Conservation (phyloP, 805 yeast species). For the Yamadazyma olivae region DNA sequence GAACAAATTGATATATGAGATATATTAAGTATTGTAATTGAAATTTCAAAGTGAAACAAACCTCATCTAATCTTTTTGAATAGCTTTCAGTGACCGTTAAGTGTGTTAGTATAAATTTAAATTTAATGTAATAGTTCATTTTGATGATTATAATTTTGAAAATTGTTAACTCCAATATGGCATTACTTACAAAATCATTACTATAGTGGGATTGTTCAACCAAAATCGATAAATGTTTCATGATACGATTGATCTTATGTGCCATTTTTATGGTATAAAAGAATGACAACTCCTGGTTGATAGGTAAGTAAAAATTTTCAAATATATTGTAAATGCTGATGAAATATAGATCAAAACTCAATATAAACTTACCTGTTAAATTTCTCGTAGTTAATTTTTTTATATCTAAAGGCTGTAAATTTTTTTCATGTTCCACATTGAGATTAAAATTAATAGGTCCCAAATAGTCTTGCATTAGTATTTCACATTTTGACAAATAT, state of each 20-base stretch:
- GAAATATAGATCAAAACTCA: conserved; percentile 21
- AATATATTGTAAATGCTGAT: conserved; percentile 39
- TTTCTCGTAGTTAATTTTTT: background rate
- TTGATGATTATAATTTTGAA: background rate
- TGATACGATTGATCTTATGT: background rate
- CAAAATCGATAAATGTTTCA: background rate
- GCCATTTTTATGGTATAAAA: conserved; percentile 28
- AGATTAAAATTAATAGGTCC: background rate
- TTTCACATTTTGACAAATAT: conserved; percentile 1
- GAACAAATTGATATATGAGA: background rate
- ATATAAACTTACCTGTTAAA: background rate
- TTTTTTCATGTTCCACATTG: background rate
- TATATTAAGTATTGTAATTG: background rate
- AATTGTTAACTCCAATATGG: background rate
- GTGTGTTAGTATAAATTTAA: conserved; percentile 1
- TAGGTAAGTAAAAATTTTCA: conserved; percentile 28
- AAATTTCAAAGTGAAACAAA: background rate
- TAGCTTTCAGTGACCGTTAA: background rate
- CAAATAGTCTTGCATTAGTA: background rate
- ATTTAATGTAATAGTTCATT: background rate
- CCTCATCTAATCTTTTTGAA: background rate
- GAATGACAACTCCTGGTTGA: conserved; percentile 28
- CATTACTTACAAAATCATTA: background rate
- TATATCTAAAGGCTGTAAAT: background rate
- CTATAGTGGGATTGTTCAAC: background rate